Percentiles rank a stretch among this genome's conserved stretches.
These are phyloP conservation scores for Blastocystis sp. DNA, from an alignment of 352 stramenopile species.

Conservation along the genomic window DNA sequence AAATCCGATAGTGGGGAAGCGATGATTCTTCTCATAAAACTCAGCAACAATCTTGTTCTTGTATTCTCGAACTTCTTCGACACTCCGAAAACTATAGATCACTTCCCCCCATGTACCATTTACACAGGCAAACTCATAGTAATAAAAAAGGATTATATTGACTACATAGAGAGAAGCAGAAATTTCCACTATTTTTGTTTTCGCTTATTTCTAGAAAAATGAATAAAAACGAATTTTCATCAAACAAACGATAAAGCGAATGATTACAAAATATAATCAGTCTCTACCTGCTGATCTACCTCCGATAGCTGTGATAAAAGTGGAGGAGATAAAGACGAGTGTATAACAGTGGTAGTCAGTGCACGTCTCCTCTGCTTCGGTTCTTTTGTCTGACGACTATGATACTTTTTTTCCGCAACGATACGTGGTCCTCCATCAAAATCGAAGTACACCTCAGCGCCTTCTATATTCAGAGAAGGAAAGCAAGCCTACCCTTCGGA, in stretches of 20 bases:
- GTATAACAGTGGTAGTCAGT: background rate
- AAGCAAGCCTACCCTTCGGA: background rate
- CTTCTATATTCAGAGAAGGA: background rate
- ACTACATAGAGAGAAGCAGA: background rate
- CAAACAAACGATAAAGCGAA: background rate
- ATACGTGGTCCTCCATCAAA: background rate
- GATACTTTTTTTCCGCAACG: background rate
- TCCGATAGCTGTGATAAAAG: background rate
- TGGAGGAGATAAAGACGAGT: background rate
- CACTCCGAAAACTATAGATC: conserved; percentile 1
- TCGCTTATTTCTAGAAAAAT: background rate
- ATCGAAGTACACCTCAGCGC: background rate
- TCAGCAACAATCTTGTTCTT: conserved; percentile 22
- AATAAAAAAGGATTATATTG: background rate
- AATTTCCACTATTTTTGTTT: background rate
- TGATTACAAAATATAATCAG: background rate
- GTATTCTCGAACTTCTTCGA: conserved; percentile 1
- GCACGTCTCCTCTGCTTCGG: background rate
- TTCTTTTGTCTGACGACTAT: background rate
- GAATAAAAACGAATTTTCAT: background rate
- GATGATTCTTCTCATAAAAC: conserved; percentile 48
- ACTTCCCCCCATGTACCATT: background rate
- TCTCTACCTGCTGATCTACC: background rate
- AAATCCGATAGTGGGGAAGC: conserved; percentile 78
- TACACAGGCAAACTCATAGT: conserved; percentile 32